Conservation (phyloP, 768 basidiomycete genomes). For the Crassisporium funariophilum region DNA sequence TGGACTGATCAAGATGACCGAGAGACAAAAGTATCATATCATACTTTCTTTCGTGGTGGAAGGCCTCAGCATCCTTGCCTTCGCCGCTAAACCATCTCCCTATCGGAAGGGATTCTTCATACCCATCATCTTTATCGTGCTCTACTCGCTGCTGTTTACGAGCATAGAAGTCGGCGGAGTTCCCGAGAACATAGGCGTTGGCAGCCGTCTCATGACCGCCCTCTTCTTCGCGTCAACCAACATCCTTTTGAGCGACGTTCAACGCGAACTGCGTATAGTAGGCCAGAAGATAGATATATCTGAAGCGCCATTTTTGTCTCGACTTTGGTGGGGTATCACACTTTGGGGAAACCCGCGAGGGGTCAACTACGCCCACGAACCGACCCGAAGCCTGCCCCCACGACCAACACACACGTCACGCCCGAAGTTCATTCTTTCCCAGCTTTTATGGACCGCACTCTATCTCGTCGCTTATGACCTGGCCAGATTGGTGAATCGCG, state of each 20-base stretch:
- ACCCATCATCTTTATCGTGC: too few species aligned
- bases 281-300: constrained; percentile 17
- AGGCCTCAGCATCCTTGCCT: too few species aligned
- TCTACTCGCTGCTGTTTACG: too few species aligned
- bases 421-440: constrained; percentile 21
- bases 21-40: too few species aligned
- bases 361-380: constrained; percentile 31
- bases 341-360: constrained; percentile 28
- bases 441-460: constrained; percentile 10
- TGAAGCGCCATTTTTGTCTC: constrained; percentile 18
- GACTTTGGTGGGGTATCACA: constrained; percentile 25
- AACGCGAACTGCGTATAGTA: constrained; percentile 20
- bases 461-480: constrained; percentile 25
- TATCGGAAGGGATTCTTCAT: too few species aligned
- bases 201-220: too few species aligned
- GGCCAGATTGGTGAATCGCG: constrained; percentile 14
- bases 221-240: constrained; percentile 9
- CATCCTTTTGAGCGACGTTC: constrained; percentile 29
- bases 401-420: constrained; percentile 19
- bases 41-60: too few species aligned
- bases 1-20: too few species aligned
- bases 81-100: too few species aligned
- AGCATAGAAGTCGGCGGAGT: too few species aligned
- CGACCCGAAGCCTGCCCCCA: constrained; percentile 17
- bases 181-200: too few species aligned